Evolutionary conservation across 345 rosid genomes (phyloP), one percentile per base, ranked within the genome.

Genomic region (Fremontodendron californicum): DNA sequence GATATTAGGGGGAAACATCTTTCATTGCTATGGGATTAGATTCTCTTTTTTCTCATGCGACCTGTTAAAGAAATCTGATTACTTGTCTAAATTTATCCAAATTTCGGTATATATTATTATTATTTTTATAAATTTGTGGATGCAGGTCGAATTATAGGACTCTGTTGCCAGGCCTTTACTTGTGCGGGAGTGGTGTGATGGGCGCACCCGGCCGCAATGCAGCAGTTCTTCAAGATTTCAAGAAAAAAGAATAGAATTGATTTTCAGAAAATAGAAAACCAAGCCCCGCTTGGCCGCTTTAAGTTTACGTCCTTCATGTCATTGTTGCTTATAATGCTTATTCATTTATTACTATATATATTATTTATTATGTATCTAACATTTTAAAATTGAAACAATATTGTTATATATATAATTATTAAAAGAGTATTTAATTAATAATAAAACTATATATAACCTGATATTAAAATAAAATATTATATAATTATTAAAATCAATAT

Each of bases 151-250:
- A 75, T 69, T 89, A 94, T 75, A 84, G 82, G 68, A 92, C 91
- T 11, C 97, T 97, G 4, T 61, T 94, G 15, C 79, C 65, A 78
- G 94, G 98, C 43, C 81, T 94, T 33, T 94, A 90, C 86, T 77
- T 90, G 70, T 92, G 97, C 57, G 97, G 98, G 25, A 94, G 98
- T 6, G 97, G 93, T 4, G 94, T 90, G 54, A 94, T 89, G 91
- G 98, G 95, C 21, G 97, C 95, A 0, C 94, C 94, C 6, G 95
- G 98, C 18, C 91, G 97, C 57, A 92, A 90, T 75, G 94, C 96
- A 23, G 94, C 96, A 49, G 96, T 94, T 80, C 91, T 94, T 58
- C 91, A 86, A 57, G 95, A 92, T 78, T 65, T 88, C 21, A 87
- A 85, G 76, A 68, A 61, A 27, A 72, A 33, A 33, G 3, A 23